phyloP scores from a whole-genome alignment of 2,329 filamentous ascomycete species.

The Clonostachys rhizophaga region DNA sequence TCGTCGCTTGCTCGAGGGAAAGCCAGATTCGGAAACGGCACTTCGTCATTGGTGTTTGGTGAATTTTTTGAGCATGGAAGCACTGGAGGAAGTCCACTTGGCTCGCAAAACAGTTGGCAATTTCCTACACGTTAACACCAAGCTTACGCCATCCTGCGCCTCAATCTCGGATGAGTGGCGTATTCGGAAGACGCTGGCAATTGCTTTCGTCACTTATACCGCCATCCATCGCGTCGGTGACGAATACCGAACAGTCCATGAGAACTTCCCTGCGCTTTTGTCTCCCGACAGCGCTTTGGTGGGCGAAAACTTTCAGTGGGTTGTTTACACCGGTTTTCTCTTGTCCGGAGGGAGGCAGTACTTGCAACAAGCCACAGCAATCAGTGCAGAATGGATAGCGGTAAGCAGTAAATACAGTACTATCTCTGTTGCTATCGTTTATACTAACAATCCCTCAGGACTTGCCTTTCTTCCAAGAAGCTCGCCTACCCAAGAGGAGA shows the following conservation, averaged over 20 bases:
- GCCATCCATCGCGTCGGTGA: background rate
- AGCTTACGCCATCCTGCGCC: background rate
- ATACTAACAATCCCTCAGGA: too few relatives aligned
- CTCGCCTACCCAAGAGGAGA: too few relatives aligned
- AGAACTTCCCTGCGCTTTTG: constrained; percentile 4
- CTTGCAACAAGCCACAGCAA: too few relatives aligned
- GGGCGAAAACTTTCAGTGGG: background rate
- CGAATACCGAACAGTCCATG: constrained; percentile 5
- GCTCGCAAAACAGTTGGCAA: background rate
- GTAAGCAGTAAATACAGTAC: too few relatives aligned
- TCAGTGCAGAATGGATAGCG: too few relatives aligned
- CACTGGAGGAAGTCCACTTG: background rate
- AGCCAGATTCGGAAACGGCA: background rate
- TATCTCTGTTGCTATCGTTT: too few relatives aligned
- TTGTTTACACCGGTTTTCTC: background rate
- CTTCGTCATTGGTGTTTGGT: background rate
- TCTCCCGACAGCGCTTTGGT: background rate
- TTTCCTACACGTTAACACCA: background rate
- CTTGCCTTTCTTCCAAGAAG: too few relatives aligned
- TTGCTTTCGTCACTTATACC: background rate
- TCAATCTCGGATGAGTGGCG: background rate
- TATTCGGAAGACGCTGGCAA: background rate
- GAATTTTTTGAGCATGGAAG: background rate
- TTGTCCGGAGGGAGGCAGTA: too few relatives aligned
- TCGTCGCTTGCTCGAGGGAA: background rate